phyloP scores from a whole-genome alignment of 441 rosid genomes.

The Brassica hybrid region DNA sequence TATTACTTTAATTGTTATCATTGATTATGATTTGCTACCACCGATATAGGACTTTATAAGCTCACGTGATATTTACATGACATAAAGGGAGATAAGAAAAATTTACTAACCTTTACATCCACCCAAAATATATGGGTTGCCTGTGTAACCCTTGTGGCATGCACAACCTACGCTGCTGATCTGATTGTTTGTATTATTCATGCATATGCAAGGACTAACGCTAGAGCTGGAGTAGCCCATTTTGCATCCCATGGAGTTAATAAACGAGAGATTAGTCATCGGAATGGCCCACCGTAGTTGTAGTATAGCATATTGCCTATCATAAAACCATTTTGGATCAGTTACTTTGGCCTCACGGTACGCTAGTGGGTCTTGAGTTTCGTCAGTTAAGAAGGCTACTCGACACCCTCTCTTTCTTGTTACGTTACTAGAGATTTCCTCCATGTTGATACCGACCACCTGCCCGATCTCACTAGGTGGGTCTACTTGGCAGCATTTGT shows the following conservation, averaged over 20 bases:
- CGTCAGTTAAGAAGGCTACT: not conserved
- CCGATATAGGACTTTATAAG: not conserved
- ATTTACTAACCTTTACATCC: not conserved
- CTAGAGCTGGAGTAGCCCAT: not conserved
- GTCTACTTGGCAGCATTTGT: conserved; percentile 3
- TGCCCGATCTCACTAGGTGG: not conserved
- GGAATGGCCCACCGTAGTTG: not conserved
- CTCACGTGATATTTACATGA: not conserved
- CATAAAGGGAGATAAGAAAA: not conserved
- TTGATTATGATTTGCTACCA: not conserved
- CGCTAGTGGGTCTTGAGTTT: not conserved
- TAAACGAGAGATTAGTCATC: not conserved
- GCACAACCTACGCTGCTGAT: not conserved
- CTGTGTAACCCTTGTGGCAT: not conserved
- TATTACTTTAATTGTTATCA: not conserved
- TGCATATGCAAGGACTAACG: not conserved
- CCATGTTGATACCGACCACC: not conserved
- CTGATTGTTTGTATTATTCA: not conserved
- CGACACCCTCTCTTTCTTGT: not conserved
- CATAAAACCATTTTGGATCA: not conserved
- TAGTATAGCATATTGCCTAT: not conserved
- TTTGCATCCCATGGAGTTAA: not conserved
- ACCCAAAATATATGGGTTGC: not conserved
- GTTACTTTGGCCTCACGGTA: not conserved
- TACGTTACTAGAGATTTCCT: not conserved